phyloP scores from a whole-genome alignment of 2,329 filamentous ascomycete genomes.

The Neopestalotiopsis sp. region DNA sequence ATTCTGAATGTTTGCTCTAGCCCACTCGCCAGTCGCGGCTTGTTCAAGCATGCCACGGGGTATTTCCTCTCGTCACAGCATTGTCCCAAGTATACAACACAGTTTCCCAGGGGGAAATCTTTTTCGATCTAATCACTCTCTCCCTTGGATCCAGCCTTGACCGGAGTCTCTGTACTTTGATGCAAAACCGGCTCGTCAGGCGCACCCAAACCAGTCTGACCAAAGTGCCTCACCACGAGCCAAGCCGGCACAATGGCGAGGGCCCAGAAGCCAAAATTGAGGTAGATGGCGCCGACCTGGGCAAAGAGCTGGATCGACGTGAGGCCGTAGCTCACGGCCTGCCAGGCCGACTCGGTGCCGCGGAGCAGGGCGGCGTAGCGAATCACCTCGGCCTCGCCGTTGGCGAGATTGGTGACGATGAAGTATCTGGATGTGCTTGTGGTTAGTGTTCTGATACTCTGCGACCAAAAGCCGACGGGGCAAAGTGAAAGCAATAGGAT shows the following conservation, averaged over 20 bases:
- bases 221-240: slow-evolving; percentile 67
- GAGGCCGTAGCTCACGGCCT: slow-evolving; percentile 75
- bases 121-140: not conserved
- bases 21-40: too few species aligned
- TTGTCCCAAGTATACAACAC: too few species aligned
- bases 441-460: not conserved
- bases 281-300: slow-evolving; percentile 69
- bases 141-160: not conserved
- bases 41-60: too few species aligned
- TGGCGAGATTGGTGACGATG: slow-evolving; percentile 69
- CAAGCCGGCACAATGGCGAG: slow-evolving; percentile 69
- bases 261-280: slow-evolving; percentile 75
- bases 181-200: not conserved
- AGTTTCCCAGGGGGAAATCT: too few species aligned
- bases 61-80: too few species aligned
- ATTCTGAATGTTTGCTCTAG: too few species aligned
- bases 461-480: not conserved
- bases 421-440: slow-evolving; percentile 60
- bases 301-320: slow-evolving; percentile 67
- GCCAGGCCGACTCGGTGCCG: slow-evolving; percentile 75
- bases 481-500: too few species aligned
- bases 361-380: slow-evolving; percentile 71
- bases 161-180: not conserved
- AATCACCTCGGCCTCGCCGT: slow-evolving; percentile 67
- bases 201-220: slow-evolving; percentile 41